phyloP scores from a whole-genome alignment of 148 eudicot genomes.

The Cornus suecica region DNA sequence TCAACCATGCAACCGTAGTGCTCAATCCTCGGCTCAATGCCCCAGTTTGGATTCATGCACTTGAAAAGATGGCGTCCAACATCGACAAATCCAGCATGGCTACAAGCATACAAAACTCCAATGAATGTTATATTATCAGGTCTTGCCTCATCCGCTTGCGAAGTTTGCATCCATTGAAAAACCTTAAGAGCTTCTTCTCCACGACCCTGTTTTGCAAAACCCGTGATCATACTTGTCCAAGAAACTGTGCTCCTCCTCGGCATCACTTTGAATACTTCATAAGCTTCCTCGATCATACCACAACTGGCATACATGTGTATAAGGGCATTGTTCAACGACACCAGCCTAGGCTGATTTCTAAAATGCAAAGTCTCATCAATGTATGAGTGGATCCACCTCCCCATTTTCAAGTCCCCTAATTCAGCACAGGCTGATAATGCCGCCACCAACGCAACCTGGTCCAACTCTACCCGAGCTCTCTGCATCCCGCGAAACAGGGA shows the following conservation, averaged over 20 bases:
- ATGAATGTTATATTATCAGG: slow-evolving; percentile 62
- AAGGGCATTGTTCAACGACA: slow-evolving; percentile 50
- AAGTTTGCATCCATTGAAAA: slow-evolving; percentile 44
- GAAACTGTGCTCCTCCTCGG: slow-evolving; percentile 42
- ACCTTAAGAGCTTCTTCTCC: slow-evolving; percentile 52
- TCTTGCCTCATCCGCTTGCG: slow-evolving; percentile 13
- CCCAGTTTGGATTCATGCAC: slow-evolving; percentile 43
- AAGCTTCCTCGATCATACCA: slow-evolving; percentile 54
- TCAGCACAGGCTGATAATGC: slow-evolving; percentile 64
- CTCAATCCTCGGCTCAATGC: slow-evolving; percentile 49
- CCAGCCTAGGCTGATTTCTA: slow-evolving; percentile 12
- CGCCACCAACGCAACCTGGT: slow-evolving; percentile 48
- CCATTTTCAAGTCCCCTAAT: slow-evolving; percentile 53
- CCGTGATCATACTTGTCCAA: slow-evolving; percentile 77
- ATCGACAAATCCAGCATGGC: slow-evolving; percentile 56
- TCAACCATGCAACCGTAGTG: slow-evolving; percentile 72
- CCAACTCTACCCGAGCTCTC: slow-evolving; percentile 36
- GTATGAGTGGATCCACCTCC: slow-evolving; percentile 58
- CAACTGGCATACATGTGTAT: slow-evolving; percentile 74
- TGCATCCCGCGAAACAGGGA: slow-evolving; percentile 44
- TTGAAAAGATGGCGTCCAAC: slow-evolving; percentile 43
- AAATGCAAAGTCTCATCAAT: slow-evolving; percentile 13
- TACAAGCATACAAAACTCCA: slow-evolving; percentile 65
- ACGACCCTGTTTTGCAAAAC: slow-evolving; percentile 59
- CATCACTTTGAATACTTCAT: slow-evolving; percentile 40